phyloP scores from a whole-genome alignment of 139 green algal species.

The Nannochloris sp. region DNA sequence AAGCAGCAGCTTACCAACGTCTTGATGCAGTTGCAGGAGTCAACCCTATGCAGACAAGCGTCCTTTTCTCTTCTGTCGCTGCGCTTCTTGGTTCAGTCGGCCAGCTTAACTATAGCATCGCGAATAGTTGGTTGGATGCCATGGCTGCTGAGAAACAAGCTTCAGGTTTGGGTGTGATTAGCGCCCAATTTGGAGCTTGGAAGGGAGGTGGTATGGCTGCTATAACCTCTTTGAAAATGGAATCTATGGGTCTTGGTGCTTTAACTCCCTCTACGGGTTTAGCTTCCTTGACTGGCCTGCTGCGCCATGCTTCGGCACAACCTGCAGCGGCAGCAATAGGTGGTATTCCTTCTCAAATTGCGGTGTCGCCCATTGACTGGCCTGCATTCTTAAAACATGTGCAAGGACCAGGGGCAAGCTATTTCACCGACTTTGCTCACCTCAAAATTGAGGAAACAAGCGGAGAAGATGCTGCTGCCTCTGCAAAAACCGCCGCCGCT shows the following conservation, averaged over 20 bases:
- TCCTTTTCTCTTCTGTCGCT: conserved; percentile 57
- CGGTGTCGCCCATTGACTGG: conserved; percentile 26
- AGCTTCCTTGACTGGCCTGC: conserved; percentile 7
- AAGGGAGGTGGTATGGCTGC: conserved; percentile 40
- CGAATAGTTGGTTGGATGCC: conserved; percentile 58
- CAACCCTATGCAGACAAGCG: conserved; percentile 7
- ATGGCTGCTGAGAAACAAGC: not conserved
- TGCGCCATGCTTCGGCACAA: not conserved
- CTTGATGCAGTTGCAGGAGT: not conserved
- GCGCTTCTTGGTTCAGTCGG: conserved; percentile 57
- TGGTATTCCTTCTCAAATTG: not conserved
- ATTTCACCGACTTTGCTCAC: not conserved
- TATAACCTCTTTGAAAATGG: conserved; percentile 15
- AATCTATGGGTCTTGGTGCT: conserved; percentile 24
- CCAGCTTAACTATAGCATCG: conserved; percentile 53
- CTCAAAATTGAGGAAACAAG: not conserved
- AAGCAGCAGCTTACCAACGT: conserved; percentile 10
- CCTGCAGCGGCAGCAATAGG: not conserved
- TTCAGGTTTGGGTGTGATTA: conserved; percentile 25
- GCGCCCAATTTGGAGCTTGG: conserved; percentile 70
- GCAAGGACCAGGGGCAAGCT: not conserved
- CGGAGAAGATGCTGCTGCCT: not conserved
- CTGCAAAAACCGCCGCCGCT: not conserved
- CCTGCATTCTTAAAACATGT: conserved; percentile 7
- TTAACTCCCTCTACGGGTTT: conserved; percentile 19